Evolutionary conservation across 805 yeast species (phyloP).

Genomic region (Kuraishia capsulata): DNA sequence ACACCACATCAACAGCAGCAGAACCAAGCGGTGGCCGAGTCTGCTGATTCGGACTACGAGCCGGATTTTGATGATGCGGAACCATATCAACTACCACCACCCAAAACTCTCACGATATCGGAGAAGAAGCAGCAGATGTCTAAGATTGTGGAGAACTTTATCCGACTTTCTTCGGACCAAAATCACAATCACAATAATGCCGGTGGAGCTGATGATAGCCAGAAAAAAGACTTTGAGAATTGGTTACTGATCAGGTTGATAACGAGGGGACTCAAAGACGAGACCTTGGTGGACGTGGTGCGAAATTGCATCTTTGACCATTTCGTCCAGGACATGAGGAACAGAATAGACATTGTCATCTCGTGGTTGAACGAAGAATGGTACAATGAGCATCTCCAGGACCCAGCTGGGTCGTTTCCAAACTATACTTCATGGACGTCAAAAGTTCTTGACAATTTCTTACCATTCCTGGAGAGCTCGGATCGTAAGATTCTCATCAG

Average conservation of each 20-base stretch:
- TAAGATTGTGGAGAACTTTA: constrained; percentile 50
- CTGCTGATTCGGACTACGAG: constrained; percentile 12
- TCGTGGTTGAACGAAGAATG: constrained; percentile 97
- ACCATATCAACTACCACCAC: constrained; percentile 43
- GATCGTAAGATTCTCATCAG: constrained; percentile 80
- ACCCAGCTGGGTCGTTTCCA: constrained; percentile 27
- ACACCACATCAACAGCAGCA: constrained; percentile 12
- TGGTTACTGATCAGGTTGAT: constrained; percentile 71
- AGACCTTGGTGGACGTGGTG: constrained; percentile 48
- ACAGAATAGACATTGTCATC: constrained; percentile 63
- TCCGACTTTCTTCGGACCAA: constrained; percentile 31
- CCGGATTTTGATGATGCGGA: constrained; percentile 21
- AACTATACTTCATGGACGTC: constrained; percentile 62
- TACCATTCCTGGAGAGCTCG: constrained; percentile 74
- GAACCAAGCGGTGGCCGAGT: constrained; percentile 7
- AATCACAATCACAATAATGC: constrained; percentile 6
- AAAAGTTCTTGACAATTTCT: constrained; percentile 63
- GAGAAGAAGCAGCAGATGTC: constrained; percentile 51
- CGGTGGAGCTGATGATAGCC: constrained; percentile 28
- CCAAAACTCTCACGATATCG: constrained; percentile 38
- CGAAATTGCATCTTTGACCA: constrained; percentile 66
- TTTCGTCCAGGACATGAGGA: constrained; percentile 64
- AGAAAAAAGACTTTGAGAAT: constrained; percentile 39
- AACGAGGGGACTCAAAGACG: constrained; percentile 59
- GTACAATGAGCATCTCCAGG: constrained; percentile 42